Conservation (phyloP, 148 eudicot species). For the Diospyros kaki region DNA sequence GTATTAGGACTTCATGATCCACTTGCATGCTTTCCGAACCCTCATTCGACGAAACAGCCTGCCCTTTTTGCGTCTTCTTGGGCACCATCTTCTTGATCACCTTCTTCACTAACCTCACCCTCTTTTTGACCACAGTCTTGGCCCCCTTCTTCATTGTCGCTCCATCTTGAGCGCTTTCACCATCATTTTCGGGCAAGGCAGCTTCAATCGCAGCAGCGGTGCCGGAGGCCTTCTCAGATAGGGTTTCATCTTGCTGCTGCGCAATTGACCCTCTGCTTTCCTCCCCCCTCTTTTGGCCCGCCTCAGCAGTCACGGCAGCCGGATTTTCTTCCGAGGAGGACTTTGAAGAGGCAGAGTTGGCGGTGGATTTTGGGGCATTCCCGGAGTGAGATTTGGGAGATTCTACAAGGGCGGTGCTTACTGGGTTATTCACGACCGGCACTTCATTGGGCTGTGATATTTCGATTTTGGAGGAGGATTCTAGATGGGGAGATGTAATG, state of each 20-base stretch:
- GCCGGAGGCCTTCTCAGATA: constrained; percentile 1
- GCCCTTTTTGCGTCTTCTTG: constrained; percentile 13
- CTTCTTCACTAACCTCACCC: constrained; percentile 6
- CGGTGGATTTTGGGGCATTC: neutral
- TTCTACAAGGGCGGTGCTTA: neutral
- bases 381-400: neutral
- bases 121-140: constrained; percentile 11
- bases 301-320: neutral
- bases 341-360: neutral
- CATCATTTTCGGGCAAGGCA: neutral
- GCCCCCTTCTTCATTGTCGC: neutral
- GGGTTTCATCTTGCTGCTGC: neutral
- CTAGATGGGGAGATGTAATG: neutral
- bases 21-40: constrained; percentile 7
- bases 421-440: neutral
- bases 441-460: neutral
- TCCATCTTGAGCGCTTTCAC: neutral
- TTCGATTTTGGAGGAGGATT: neutral
- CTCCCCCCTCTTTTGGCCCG: constrained; percentile 5
- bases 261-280: neutral
- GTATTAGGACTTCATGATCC: neutral
- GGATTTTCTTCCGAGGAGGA: neutral
- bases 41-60: constrained; percentile 7
- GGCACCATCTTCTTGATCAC: neutral
- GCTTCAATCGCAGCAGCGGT: constrained; percentile 1